Conservation (phyloP, 108 stramenopile genomes). For the Mayamaea pseudoterrestris region DNA sequence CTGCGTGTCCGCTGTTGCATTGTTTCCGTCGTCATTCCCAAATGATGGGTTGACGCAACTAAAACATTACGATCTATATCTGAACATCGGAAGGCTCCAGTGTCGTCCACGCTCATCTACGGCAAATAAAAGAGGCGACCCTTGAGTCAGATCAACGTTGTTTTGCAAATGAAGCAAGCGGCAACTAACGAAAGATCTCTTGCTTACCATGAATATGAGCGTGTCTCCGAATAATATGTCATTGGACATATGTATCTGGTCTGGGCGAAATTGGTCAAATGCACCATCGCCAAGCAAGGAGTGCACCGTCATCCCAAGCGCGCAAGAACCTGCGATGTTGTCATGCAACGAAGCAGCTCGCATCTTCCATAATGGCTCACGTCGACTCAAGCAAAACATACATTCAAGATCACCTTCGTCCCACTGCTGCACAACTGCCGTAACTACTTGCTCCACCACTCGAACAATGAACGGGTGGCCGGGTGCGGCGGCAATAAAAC, state of each 20-base stretch:
- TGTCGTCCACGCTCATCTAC: constrained; percentile 31
- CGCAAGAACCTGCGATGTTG: constrained; percentile 50
- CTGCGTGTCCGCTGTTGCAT: too few species aligned
- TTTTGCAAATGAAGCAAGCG: too few species aligned
- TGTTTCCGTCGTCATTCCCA: constrained; percentile 13
- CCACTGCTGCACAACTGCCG: constrained; percentile 23
- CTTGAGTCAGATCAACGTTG: too few species aligned
- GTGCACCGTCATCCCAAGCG: constrained; percentile 36
- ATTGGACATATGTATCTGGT: constrained; percentile 9
- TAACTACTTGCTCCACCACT: constrained; percentile 41
- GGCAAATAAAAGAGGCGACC: constrained; percentile 11
- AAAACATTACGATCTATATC: constrained; percentile 37
- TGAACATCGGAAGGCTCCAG: constrained; percentile 36
- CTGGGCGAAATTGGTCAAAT: constrained; percentile 20
- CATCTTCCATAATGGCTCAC: constrained; percentile 28
- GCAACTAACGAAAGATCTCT: too few species aligned
- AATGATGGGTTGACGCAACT: constrained; percentile 42
- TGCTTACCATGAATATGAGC: constrained; percentile 1
- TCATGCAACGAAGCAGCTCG: constrained; percentile 18
- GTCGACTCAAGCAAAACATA: constrained; percentile 16
- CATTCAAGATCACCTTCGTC: constrained; percentile 47
- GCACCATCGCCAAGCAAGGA: constrained; percentile 31
- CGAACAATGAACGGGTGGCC: constrained; percentile 37
- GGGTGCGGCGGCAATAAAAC: constrained; percentile 41
- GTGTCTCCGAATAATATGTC: constrained; percentile 7